These are phyloP conservation scores for Bothriochloa decipiens DNA, from an alignment of 176 grass and related monocot species.

Conservation along the genomic window DNA sequence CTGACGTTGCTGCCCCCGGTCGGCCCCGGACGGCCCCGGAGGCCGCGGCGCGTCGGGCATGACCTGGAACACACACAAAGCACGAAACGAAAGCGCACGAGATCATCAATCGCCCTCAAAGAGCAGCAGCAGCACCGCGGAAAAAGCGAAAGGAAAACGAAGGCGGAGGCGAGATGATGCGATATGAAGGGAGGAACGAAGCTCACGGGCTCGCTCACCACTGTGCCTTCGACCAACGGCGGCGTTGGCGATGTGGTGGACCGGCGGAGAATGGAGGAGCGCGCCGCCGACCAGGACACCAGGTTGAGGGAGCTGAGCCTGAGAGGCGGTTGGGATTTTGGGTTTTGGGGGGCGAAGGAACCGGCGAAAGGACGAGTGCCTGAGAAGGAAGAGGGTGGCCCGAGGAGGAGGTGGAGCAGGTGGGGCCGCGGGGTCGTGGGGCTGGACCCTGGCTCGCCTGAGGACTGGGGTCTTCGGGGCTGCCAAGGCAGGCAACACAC, in stretches of 20 bases:
- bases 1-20: not conserved
- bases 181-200: not conserved
- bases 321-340: not conserved
- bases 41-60: not conserved
- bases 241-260: not conserved
- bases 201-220: not conserved
- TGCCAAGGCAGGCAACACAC: too few species aligned
- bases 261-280: not conserved
- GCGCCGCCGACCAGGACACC: too few species aligned
- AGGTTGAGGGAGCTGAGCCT: not conserved
- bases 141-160: not conserved
- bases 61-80: not conserved
- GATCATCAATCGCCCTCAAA: not conserved
- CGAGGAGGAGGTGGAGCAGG: too few species aligned
- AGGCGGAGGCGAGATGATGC: too few species aligned
- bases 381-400: too few species aligned
- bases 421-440: too few species aligned
- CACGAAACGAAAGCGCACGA: not conserved
- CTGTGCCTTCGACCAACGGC: not conserved
- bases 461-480: too few species aligned
- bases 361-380: too few species aligned
- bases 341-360: not conserved
- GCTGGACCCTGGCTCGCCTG: too few species aligned
- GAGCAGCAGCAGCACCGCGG: not conserved
- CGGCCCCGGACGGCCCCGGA: not conserved